Evolutionary conservation across 768 basidiomycete genomes (phyloP), one percentile per base, ranked within the genome.

Genomic region (Holtermanniella nyarrowii): DNA sequence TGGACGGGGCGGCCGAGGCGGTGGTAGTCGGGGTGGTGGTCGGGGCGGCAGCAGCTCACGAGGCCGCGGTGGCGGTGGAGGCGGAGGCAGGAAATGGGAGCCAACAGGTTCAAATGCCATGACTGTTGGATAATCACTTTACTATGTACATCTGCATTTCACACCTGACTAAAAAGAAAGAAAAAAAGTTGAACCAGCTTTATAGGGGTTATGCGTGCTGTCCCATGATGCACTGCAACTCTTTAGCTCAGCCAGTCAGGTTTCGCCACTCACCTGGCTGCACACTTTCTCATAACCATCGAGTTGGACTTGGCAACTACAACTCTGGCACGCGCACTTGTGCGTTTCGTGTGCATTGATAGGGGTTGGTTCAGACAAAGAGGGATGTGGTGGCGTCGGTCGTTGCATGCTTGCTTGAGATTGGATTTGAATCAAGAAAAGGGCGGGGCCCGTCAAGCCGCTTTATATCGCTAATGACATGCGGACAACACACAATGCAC

Each of bases 101-200:
- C 66, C 66, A 25, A 68, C 66, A 5, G 66, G 66, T 16, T 57
- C 66, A 5, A 68, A 68, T 42, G 66, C 66, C 18, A 46, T 59
- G 21, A 39, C 50, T 18, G 59, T 63, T 4, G 60, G 57, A 13
- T 63, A 47, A 51, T 7, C 44, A 37, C 31, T 7, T 37, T 37
- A 7, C 31, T 37, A 37, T 37, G 31, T 37, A 37, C 31, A 37
- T 7, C 16, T 7, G 31, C 31, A 37, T 37, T 7, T n/a, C n/a
- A n/a, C n/a, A n/a, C n/a, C n/a, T n/a, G n/a, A n/a, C n/a, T n/a
- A n/a, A n/a, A n/a, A n/a, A n/a, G n/a, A n/a, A n/a, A n/a, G n/a
- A n/a, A n/a, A n/a, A n/a, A n/a, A n/a, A n/a, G n/a, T n/a, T n/a
- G n/a, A n/a, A n/a, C n/a, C n/a, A n/a, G n/a, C n/a, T n/a, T n/a